Conservation (phyloP, 75 land plant species). For the Pinus taeda region DNA sequence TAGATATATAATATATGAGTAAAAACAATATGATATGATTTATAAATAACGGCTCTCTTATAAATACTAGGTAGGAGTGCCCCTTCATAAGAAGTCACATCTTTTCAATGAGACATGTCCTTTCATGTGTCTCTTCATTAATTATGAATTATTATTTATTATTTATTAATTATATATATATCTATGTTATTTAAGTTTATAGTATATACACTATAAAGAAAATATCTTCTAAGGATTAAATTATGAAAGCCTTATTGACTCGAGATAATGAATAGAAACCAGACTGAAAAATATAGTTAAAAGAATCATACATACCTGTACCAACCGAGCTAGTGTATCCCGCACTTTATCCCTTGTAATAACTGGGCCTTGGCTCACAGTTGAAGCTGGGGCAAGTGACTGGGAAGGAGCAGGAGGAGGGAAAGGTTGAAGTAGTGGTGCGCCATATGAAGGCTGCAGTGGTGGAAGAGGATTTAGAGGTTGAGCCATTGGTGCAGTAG, state of each 20-base stretch:
- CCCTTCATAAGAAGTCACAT: too few relatives aligned
- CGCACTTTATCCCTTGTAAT: constrained; percentile 43
- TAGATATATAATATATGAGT: too few relatives aligned
- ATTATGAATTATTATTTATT: too few relatives aligned
- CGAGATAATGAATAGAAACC: neutral
- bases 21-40: too few relatives aligned
- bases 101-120: too few relatives aligned
- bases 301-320: constrained; percentile 23
- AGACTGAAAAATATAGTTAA: neutral
- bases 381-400: constrained; percentile 32
- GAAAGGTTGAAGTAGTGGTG: constrained; percentile 50
- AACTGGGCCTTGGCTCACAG: constrained; percentile 14
- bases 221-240: neutral
- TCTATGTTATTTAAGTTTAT: too few relatives aligned
- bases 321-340: constrained; percentile 37
- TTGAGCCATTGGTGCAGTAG: constrained; percentile 20
- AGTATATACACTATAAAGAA: neutral
- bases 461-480: constrained; percentile 38
- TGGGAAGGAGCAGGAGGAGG: constrained; percentile 52
- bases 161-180: too few relatives aligned
- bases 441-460: constrained; percentile 45
- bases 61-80: too few relatives aligned
- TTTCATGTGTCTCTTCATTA: too few relatives aligned
- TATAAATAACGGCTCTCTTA: too few relatives aligned
- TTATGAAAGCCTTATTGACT: neutral